Percentiles rank a stretch among this genome's conserved stretches.
These are phyloP conservation scores for Firmiana major DNA, from an alignment of 345 rosid species.

Conservation along the genomic window DNA sequence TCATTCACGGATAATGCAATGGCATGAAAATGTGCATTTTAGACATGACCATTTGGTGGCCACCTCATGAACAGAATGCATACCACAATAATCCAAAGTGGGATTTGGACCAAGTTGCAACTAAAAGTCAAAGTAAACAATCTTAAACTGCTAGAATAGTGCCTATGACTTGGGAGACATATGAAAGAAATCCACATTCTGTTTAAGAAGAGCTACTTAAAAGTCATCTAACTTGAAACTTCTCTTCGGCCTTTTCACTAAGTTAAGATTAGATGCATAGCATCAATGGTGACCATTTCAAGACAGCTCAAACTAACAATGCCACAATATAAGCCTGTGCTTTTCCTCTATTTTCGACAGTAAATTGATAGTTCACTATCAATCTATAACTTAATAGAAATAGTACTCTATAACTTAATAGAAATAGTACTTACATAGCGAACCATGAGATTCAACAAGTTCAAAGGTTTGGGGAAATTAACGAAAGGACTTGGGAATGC, in stretches of 20 bases:
- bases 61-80: not conserved
- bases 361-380: not conserved
- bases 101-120: not conserved
- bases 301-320: not conserved
- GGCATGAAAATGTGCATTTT: not conserved
- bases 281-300: not conserved
- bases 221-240: not conserved
- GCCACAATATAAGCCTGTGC: not conserved
- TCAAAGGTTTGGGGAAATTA: too few relatives aligned
- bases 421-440: not conserved
- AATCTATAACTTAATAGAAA: not conserved
- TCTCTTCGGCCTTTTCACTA: not conserved
- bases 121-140: not conserved
- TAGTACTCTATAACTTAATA: too few relatives aligned
- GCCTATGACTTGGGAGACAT: not conserved
- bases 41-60: not conserved
- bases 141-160: not conserved
- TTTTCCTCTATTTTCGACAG: not conserved
- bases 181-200: not conserved
- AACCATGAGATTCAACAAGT: too few relatives aligned
- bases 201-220: not conserved
- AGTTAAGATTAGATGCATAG: not conserved
- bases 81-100: not conserved
- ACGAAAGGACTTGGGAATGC: too few relatives aligned
- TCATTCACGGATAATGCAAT: not conserved